Evolutionary conservation across 306 rosid species (phyloP), one percentile per base, ranked within the genome.

Genomic region (Lotus japonicus): DNA sequence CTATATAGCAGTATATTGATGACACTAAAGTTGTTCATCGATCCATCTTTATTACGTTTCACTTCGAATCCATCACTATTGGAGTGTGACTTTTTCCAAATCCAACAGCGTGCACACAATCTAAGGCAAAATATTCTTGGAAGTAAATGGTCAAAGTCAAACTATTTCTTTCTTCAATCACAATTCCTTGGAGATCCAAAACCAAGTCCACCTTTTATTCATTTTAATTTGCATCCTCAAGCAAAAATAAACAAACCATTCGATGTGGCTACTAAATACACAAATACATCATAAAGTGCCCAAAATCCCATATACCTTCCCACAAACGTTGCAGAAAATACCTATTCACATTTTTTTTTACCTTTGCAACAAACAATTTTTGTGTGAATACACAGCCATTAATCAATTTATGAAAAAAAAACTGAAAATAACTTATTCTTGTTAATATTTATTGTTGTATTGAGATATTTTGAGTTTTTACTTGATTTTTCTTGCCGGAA

Each of bases 311-410:
- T 60, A 7, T 21, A 11, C 36, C 36, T 31, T 1, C 7, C 36
- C 36, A 31, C 36, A 15, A 16, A 48, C 21, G 44, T 58, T 31
- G 35, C 42, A 17, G 52, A 66, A 58, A 17, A 49, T 51, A 66
- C 21, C 14, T 77, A 65, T 87, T 77, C 36, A 74, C 75, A 55
- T 76, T 71, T 12, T 73, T 41, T 76, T 68, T 10, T n/a, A n/a
- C n/a, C 64, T 46, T 69, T 14, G 54, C 41, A 61, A 11, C 9
- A 5, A 44, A 15, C 21, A 48, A 17, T 1, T 72, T 64, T 13
- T 69, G 11, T 38, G 11, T 38, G 11, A 38, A 38, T 5, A 28
- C 41, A 35, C 9, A 35, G 41, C 4, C 41, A 35, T 7, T 7
- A 38, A 38, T 38, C 42, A 38, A 38, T 38, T 38, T 3, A 21